Evolutionary conservation across 257 asterid genomes (phyloP), one percentile per base, ranked within the genome.

Genomic region (Gynochthodes officinalis): DNA sequence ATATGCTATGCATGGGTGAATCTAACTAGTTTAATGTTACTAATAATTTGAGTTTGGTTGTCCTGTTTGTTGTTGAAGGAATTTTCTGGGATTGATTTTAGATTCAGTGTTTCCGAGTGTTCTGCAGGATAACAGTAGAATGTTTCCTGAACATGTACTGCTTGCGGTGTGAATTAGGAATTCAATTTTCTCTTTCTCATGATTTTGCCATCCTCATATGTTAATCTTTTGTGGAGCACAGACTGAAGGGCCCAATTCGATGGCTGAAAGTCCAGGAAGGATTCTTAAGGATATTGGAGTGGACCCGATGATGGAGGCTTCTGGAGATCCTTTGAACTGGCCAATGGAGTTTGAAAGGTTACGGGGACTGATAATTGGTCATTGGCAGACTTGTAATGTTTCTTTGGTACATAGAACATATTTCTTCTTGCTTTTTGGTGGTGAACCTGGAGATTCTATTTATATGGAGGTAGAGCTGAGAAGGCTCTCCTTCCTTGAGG

Each of bases 381-480:
- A 80, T 33, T 85, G 89, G 89, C 84, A 80, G 48, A 73, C 72
- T 73, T 85, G 89, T 80, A 67, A 82, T 71, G 76, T 85, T 58
- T 83, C 89, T 73, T 69, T 85, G 81, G 65, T 85, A 72, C 85
- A 85, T 52, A 76, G 89, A 61, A 85, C 89, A 65, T 85, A 85
- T 66, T 85, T 85, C 84, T 83, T 85, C 81, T 64, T 85, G 71
- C 85, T 85, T 65, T 85, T 85, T 64, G 81, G 77, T 64, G 89
- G 89, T 23, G 89, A 85, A 59, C 80, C 74, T 0, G 81, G 67
- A 69, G 89, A 85, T 75, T 85, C 89, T 52, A 80, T 85, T 71
- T 85, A 85, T 78, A 80, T 85, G 82, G 89, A 85, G 78, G 87
- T 85, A 60, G 89, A 85, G 75, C 77, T 77, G 43, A 74, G 89